A percentile compares a stretch with the other conserved stretches of the same genome.
Conservation (phyloP, 306 rosid species). For the Rosa persica region DNA sequence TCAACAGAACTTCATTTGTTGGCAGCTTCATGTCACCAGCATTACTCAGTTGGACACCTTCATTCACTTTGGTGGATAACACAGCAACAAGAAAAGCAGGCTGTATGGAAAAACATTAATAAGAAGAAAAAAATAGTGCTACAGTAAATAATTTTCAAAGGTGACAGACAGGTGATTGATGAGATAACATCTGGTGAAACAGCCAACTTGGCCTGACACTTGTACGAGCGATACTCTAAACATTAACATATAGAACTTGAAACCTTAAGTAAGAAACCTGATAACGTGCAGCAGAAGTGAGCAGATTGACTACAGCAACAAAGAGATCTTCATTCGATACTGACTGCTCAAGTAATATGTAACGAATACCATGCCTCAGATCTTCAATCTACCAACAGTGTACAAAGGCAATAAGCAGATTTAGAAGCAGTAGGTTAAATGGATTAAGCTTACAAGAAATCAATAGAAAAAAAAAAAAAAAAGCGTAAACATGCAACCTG, state of each 20-base stretch:
- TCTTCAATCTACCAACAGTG: constrained; percentile 51
- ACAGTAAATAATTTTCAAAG: neutral
- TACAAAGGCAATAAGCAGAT: constrained; percentile 11
- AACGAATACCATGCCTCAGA: constrained; percentile 55
- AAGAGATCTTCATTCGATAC: constrained; percentile 72
- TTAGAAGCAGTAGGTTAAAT: constrained; percentile 17
- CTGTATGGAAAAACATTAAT: constrained; percentile 49
- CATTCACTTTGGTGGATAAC: constrained; percentile 46
- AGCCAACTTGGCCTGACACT: neutral
- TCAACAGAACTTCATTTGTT: constrained; percentile 41
- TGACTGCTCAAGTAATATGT: constrained; percentile 61
- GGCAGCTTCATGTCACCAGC: constrained; percentile 45
- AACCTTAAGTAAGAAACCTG: constrained; percentile 54
- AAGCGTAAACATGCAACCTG: constrained; percentile 51
- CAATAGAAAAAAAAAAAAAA: constrained; percentile 18
- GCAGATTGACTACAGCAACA: constrained; percentile 64
- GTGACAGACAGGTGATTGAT: neutral
- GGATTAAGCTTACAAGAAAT: constrained; percentile 17
- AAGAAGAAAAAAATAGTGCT: neutral
- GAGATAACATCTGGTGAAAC: neutral
- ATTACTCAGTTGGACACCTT: constrained; percentile 35
- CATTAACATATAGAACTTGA: constrained; percentile 11
- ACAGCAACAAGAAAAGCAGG: constrained; percentile 80
- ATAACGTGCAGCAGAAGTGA: constrained; percentile 72
- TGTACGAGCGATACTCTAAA: neutral